Evolutionary conservation across 305 asterid genomes (phyloP), one percentile per base, ranked within the genome.

Genomic region (Petunia hybrid): DNA sequence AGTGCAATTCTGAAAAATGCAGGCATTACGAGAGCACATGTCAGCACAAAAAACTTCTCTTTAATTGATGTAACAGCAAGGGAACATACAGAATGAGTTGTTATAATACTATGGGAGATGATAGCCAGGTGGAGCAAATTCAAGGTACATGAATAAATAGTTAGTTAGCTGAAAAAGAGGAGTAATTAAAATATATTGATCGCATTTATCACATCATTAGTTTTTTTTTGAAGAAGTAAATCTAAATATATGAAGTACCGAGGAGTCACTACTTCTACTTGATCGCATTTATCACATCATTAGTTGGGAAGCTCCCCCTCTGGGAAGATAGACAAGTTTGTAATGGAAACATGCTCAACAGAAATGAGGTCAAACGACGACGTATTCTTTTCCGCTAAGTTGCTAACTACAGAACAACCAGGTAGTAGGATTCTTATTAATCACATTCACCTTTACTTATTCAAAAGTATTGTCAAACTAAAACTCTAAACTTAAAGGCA

Each of bases 1-100:
- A 88, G 87, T 46, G 95, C 97, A 81, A 96, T 96, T 91, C 99
- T 96, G 89, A 80, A 84, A 51, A 53, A 53, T 74, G 45, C 79
- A 74, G 64, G 48, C 38, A 74, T 74, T 74, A 38, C 63, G 36
- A 74, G 48, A 53, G 53, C 36, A 53, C 48, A 38, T 53, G 64
- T 74, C 79, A 74, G 64, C 38, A 14, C 8, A 36, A 51, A 40
- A n/a, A 4, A 70, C 48, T 36, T 3, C 64, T 38, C 16, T 74
- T 74, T 53, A 51, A 74, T 56, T 74, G 63, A 74, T 38, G 48
- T 53, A 53, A 74, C 38, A 8, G 48, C 64, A 73, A 36, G 48
- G 59, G 5, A 14, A 51, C 38, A 74, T 74, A 74, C 64, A 36
- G 22, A 73, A 36, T 36, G 14, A 43, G 59, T 69, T 16, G 41